A percentile compares a stretch with the other conserved stretches of the same genome.
Conservation (phyloP, 768 basidiomycete species). For the Amyloporia xantha region DNA sequence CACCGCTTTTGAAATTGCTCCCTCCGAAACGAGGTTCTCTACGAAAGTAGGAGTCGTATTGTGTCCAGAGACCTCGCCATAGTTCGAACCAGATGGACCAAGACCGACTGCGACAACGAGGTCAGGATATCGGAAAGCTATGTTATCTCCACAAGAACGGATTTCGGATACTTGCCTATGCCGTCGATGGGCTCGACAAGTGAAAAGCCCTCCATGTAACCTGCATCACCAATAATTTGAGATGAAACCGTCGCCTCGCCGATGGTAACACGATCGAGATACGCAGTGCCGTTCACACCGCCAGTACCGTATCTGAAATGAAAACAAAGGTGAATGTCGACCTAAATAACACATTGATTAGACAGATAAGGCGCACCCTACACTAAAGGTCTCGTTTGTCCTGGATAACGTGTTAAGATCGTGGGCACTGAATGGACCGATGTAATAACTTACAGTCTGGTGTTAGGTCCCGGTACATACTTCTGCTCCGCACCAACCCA, state of each 20-base stretch:
- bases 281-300: slow-evolving; percentile 5
- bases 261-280: slow-evolving; percentile 2
- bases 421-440: background rate
- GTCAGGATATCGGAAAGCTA: too few relatives aligned
- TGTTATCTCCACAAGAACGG: too few relatives aligned
- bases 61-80: background rate
- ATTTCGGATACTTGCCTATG: background rate
- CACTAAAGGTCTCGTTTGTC: slow-evolving; percentile 1
- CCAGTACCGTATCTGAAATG: slow-evolving; percentile 1
- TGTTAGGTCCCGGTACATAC: slow-evolving; percentile 5
- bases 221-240: slow-evolving; percentile 1
- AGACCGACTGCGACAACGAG: background rate
- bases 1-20: background rate
- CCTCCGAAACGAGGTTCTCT: background rate
- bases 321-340: background rate
- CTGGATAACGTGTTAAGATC: background rate
- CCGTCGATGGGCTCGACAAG: background rate
- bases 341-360: background rate
- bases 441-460: slow-evolving; percentile 1
- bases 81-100: slow-evolving; percentile 1
- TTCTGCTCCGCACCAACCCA: slow-evolving; percentile 5
- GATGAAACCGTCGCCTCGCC: background rate
- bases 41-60: slow-evolving; percentile 4
- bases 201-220: background rate
- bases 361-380: background rate